A percentile compares a stretch with the other conserved stretches of the same genome.
phyloP scores from a whole-genome alignment of 345 rosid genomes.

The Erucastrum elatum region DNA sequence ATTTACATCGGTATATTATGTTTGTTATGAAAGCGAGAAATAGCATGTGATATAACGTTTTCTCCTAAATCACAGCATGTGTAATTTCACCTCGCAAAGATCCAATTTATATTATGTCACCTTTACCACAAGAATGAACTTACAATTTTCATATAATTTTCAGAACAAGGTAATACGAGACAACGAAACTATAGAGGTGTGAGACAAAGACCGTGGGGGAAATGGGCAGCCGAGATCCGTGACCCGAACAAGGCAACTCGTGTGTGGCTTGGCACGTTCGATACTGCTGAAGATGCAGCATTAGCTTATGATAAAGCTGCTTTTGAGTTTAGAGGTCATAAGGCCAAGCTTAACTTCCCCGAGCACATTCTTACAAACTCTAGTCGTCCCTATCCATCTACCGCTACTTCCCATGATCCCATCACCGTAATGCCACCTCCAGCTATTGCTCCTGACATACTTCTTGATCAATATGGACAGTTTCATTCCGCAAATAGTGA shows the following conservation, averaged over 20 bases:
- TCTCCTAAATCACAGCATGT: neutral
- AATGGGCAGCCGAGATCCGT: slow-evolving; percentile 43
- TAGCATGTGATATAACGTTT: neutral
- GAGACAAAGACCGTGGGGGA: slow-evolving; percentile 43
- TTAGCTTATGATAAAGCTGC: slow-evolving; percentile 42
- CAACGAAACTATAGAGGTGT: slow-evolving; percentile 43
- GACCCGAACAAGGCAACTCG: slow-evolving; percentile 40
- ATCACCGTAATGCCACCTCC: slow-evolving; percentile 7
- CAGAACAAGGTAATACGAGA: slow-evolving; percentile 19
- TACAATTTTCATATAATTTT: neutral
- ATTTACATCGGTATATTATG: neutral
- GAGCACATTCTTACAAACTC: slow-evolving; percentile 27
- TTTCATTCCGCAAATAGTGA: slow-evolving; percentile 4
- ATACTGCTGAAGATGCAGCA: slow-evolving; percentile 38
- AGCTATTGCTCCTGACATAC: slow-evolving; percentile 28
- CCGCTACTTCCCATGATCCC: slow-evolving; percentile 2
- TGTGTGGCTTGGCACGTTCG: slow-evolving; percentile 41
- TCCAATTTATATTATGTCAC: neutral
- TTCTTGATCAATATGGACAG: slow-evolving; percentile 39
- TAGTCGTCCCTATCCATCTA: slow-evolving; percentile 11
- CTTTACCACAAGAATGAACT: neutral
- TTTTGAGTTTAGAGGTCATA: slow-evolving; percentile 38
- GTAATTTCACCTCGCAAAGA: neutral
- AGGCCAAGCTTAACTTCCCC: slow-evolving; percentile 42
- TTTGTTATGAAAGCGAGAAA: neutral